Percentiles rank a stretch among this genome's conserved stretches.
These are phyloP conservation scores for Fragaria iinumae DNA, from an alignment of 306 rosid species.

Conservation along the genomic window DNA sequence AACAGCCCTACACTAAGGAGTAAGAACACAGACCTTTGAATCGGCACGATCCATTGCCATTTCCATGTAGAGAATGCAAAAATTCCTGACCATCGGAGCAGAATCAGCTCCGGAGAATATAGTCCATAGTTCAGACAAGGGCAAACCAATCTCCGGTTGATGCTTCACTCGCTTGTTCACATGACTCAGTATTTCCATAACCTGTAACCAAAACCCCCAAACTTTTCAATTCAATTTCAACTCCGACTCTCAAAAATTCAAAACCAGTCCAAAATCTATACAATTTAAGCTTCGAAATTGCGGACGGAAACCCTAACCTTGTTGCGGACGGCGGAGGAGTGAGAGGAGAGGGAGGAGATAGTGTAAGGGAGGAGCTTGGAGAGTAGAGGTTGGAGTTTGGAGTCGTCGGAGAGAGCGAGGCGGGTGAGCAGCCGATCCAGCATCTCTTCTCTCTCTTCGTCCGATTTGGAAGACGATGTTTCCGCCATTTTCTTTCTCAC, in stretches of 20 bases:
- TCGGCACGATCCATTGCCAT: conserved; percentile 88
- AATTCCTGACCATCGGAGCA: conserved; percentile 81
- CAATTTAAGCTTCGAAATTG: neutral
- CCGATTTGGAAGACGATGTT: conserved; percentile 53
- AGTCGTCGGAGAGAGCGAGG: conserved; percentile 88
- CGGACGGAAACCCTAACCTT: conserved; percentile 47
- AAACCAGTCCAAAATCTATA: neutral
- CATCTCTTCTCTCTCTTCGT: conserved; percentile 60
- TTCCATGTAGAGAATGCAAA: conserved; percentile 89
- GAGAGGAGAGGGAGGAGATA: conserved; percentile 76
- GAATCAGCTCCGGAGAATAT: conserved; percentile 60
- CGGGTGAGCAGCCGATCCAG: conserved; percentile 90
- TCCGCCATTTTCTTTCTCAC: conserved; percentile 60
- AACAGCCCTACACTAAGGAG: neutral
- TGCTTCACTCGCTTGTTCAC: conserved; percentile 96
- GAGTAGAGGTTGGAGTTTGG: conserved; percentile 77
- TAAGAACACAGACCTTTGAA: conserved; percentile 40
- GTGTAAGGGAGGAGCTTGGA: conserved; percentile 76
- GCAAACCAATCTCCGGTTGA: conserved; percentile 77
- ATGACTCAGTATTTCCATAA: conserved; percentile 96
- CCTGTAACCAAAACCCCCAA: conserved; percentile 37
- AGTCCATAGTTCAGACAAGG: conserved; percentile 75
- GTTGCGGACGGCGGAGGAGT: conserved; percentile 63
- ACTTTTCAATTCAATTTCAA: neutral
- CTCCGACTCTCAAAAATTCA: neutral